phyloP scores from a whole-genome alignment of 192 early-diverging fungal genomes.

The Martensiomyces pterosporus region DNA sequence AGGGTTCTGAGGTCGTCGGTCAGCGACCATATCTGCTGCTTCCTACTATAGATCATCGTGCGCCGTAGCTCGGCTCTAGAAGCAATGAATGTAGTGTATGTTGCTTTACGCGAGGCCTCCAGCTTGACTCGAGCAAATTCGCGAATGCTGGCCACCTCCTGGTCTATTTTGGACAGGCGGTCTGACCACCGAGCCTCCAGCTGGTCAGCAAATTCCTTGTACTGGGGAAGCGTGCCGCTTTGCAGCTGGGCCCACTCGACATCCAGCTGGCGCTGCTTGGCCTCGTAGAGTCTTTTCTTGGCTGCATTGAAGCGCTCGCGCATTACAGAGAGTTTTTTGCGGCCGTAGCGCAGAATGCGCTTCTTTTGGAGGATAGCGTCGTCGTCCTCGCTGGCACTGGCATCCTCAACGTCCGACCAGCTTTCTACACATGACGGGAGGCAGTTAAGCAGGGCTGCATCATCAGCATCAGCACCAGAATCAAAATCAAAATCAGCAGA shows the following conservation, averaged over 20 bases:
- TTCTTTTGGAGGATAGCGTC: constrained; percentile 26
- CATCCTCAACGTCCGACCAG: constrained; percentile 49
- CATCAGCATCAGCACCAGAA: too few species aligned
- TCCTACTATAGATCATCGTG: constrained; percentile 30
- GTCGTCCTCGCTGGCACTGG: constrained; percentile 37
- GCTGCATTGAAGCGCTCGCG: constrained; percentile 32
- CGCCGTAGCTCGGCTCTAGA: constrained; percentile 22
- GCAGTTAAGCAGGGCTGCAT: not conserved
- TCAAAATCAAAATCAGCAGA: too few species aligned
- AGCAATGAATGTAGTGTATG: constrained; percentile 19
- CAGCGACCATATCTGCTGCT: constrained; percentile 33
- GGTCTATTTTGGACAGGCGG: constrained; percentile 28
- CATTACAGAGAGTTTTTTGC: constrained; percentile 35
- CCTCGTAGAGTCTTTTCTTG: constrained; percentile 37
- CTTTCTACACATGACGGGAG: constrained; percentile 20
- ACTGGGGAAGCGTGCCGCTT: constrained; percentile 41
- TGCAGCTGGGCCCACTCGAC: constrained; percentile 36
- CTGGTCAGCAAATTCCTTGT: constrained; percentile 28
- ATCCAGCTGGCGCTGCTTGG: constrained; percentile 37
- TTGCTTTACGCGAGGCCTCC: constrained; percentile 7
- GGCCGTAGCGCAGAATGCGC: constrained; percentile 43
- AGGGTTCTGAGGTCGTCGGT: constrained; percentile 34
- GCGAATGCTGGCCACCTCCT: constrained; percentile 18
- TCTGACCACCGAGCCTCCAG: constrained; percentile 39
- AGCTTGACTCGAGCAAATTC: constrained; percentile 19